Evolutionary conservation across 2,329 filamentous ascomycete species (phyloP), one percentile per base, ranked within the genome.

Genomic region (Chaetothyriales sp.): DNA sequence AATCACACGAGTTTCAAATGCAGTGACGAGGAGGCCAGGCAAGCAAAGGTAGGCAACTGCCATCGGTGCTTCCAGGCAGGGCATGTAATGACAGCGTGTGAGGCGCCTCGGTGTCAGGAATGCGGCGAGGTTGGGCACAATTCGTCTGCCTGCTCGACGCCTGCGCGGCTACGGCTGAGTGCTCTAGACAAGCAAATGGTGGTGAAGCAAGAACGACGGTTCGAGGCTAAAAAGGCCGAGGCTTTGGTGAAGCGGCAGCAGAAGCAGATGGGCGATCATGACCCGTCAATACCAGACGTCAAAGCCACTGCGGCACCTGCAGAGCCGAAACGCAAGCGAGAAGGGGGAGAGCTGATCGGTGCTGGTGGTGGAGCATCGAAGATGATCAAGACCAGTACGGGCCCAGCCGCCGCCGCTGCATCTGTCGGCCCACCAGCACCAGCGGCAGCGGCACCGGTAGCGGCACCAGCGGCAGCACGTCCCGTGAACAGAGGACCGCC

Each of bases 81-180:
- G 6, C 71, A 73, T 54, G 64, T 55, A 4, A 66, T 63, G 39
- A 50, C 52, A 8, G 51, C 59, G 49, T 74, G 72, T 55, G 62
- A 57, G n/a, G 64, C 62, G 20, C 62, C 65, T 46, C 66, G 70
- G 43, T 74, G 72, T 50, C 39, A 64, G 18, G 61, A 66, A 49
- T 74, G 72, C 54, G 71, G 72, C 18, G 59, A 64, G 48, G 61
- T 70, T 45, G 72, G 71, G 3, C 72, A 74, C 59, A 39, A 52
- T 22, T 53, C 63, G 18, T 54, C 54, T 28, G 55, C 51, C 8
- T 74, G 71, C 58, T 64, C 44, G 32, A 51, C 53, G 25, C 50
- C 52, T 25, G 61, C 63, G 18, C 59, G 59, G 1, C 62, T 59
- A 19, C 44, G 58, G 36, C 58, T 73, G n/a, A 58, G 64, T 18